Base-by-base conservation (phyloP, 805 yeast species). In the Candida fluviatilis region DNA sequence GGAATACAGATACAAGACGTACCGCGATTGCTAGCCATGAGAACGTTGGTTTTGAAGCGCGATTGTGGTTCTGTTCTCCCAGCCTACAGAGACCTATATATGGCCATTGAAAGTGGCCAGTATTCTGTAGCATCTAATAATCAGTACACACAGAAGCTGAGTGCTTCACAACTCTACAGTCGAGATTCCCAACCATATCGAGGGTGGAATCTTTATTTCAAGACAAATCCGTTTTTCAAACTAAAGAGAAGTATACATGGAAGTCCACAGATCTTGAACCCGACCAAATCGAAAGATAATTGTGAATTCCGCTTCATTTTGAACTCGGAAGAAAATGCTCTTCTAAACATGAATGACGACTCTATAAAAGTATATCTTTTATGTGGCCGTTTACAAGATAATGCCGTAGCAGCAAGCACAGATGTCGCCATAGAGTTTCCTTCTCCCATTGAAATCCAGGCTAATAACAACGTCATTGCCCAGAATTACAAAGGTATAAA, bases 401-500 rank as follows among this genome's bases (percentile, higher is more conserved):
- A 17, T 16, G 33, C 46, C 2, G 48, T 54, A 4, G 45, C 60
- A 1, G 48, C 60, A 17, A 42, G 16, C 7, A 16, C 53, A 5
- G 58, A 69, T 36, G 71, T 63, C 0, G 48, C 56, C 7, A 48
- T 87, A 7, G 77, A 75, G 48, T 90, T 78, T 49, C 97, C 98
- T 0, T 66, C 63, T 18, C 87, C 86, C 4, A 63, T 81, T 33
- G 95, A 84, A 51, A 64, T 90, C 3, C 69, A 68, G 29, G 69
- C 84, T 28, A 87, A 91, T 52, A 71, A 69, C 4, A 80, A 71
- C 26, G 77, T 77, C 42, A 75, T 80, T 2, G 40, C 48, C 13
- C 51, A 49, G 38, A 48, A 42, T 36, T 52, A 53, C 34, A 76
- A 80, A 39, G 97, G 97, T 1, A 62, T 89, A 21, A 87, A 87